Evolutionary conservation across 225 moss, liverwort and hornwort species (phyloP), one percentile per base, ranked within the genome.

Genomic region (Climacium dendroides): DNA sequence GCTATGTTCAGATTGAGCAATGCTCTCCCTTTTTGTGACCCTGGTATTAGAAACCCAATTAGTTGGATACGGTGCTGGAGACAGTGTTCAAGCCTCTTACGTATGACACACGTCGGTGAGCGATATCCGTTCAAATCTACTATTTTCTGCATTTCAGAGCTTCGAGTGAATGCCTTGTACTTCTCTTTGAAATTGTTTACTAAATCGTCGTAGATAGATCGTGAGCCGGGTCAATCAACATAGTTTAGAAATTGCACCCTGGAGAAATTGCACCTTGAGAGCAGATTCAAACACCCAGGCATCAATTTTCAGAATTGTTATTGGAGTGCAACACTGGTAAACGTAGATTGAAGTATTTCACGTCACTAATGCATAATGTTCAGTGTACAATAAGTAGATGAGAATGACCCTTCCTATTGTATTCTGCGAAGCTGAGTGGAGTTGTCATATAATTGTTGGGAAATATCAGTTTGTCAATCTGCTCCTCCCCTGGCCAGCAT

Each of bases 361-460:
- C 76, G 15, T 54, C 53, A 6, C n/a, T 17, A 3, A 8, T 16
- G 17, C 2, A 6, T 15, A 55, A 16, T 17, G 11, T 26, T 54
- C 54, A 37, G 25, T 1, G 0, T 4, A 10, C 3, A 2, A 24
- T 2, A 57, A 37, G 25, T 54, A n/a, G 55, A 78, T n/a, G n/a
- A n/a, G n/a, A n/a, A 7, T 39, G 39, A 3, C 17, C 28, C 12
- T 17, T 2, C 0, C 3, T 57, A 5, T 37, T 37, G 3, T 39
- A 3, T 2, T 39, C n/a, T 19, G 18, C 57, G 3, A 3, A 28
- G 15, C 2, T 5, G 57, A 57, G 39, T 28, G 0, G 28, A 39
- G 2, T 3, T 39, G 7, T 37, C 1, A 3, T 54, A 19, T 5
- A 48, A 13, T 0, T 2, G 2, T 60, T 43, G 30, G n/a, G 28